Percentiles rank a stretch among this genome's conserved stretches.
Conservation (phyloP, 1,284 basidiomycete genomes). For the Gymnopus androsaceus region DNA sequence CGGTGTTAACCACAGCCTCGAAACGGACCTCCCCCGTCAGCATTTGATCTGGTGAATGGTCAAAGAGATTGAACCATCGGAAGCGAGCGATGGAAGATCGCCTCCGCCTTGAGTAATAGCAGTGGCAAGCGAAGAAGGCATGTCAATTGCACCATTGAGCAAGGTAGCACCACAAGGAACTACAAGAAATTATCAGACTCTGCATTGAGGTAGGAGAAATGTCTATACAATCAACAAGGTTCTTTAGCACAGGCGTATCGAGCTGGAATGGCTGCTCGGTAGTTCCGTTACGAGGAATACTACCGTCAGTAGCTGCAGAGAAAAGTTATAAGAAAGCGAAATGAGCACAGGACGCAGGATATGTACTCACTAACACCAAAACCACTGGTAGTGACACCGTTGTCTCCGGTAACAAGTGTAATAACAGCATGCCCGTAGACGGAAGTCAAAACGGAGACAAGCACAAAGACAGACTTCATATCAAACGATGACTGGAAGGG, state of each 20-base stretch:
- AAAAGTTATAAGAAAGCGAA: background rate
- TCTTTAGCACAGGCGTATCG: conserved; percentile 24
- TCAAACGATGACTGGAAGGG: background rate
- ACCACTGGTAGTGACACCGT: conserved; percentile 21
- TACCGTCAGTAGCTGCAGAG: conserved; percentile 11
- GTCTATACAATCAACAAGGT: conserved; percentile 20
- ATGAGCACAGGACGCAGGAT: background rate
- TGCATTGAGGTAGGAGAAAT: background rate
- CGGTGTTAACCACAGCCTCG: conserved; percentile 24
- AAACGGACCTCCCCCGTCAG: conserved; percentile 25
- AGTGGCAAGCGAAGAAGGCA: conserved; percentile 14
- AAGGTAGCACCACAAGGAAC: conserved; percentile 26
- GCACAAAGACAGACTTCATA: conserved; percentile 12
- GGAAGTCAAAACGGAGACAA: conserved; percentile 12
- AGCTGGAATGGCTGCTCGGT: conserved; percentile 25
- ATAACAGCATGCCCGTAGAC: conserved; percentile 22
- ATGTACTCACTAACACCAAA: conserved; percentile 23
- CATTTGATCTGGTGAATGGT: conserved; percentile 24
- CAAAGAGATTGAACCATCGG: conserved; percentile 20
- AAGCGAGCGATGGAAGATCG: conserved; percentile 18
- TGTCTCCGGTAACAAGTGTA: conserved; percentile 19
- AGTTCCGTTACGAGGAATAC: conserved; percentile 21
- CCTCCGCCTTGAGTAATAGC: conserved; percentile 21
- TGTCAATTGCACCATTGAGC: conserved; percentile 22
- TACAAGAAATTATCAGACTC: background rate